Evolutionary conservation across 345 rosid genomes (phyloP), one percentile per base, ranked within the genome.

Genomic region (Physaria fendleri): DNA sequence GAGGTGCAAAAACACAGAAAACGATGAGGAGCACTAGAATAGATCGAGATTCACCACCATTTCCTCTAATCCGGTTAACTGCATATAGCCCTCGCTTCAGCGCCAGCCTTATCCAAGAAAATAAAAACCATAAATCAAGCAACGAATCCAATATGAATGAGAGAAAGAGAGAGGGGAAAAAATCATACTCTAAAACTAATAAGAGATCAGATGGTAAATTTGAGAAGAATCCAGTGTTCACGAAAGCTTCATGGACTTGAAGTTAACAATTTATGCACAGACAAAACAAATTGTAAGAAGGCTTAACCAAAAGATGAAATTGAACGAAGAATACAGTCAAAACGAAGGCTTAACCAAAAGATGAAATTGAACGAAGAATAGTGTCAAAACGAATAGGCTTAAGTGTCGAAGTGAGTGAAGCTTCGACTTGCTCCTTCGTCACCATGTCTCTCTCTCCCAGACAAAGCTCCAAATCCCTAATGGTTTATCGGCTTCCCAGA

Each of bases 11-110:
- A 42, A 84, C 71, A 30, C 79, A 81, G 80, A 83, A 78, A 62
- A 88, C 62, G 28, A 74, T 68, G 33, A 87, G 68, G 39, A 82
- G 54, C 17, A 58, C 55, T 17, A 83, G 56, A 16, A 73, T 67
- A 48, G 80, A 75, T 53, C 86, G 72, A 77, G 86, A 88, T 88
- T 92, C 72, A 54, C 77, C 68, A 47, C 82, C 65, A 74, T 89
- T 72, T 51, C 78, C 71, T 47, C 82, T 64, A 76, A 50, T 66
- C 72, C 80, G 70, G 10, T 54, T 56, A 52, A 66, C 67, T 64
- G 71, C 74, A 23, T 79, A 76, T 34, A 76, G 64, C 22, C 87
- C 92, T 51, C 89, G 85, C 79, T 64, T 85, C 68, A 78, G 73
- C 77, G 87, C 82, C 97, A 90, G 87, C 76, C 62, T 60, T 39